phyloP scores from a whole-genome alignment of 129 eudicot genomes.

The Arctium minus region DNA sequence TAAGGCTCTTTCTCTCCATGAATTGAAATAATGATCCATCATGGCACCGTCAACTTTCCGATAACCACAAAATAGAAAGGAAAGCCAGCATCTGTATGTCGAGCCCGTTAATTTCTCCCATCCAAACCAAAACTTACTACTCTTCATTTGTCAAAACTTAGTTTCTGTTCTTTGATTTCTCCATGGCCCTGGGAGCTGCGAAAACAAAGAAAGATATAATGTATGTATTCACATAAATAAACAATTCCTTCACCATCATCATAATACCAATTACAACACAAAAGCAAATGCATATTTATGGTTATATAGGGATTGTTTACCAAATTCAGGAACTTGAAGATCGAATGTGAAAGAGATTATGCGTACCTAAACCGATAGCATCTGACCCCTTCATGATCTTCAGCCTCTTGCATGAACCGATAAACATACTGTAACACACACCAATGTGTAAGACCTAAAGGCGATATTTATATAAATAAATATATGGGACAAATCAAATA shows the following conservation, averaged over 20 bases:
- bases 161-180: slow-evolving; percentile 59
- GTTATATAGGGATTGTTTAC: background rate
- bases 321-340: background rate
- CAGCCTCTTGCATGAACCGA: slow-evolving; percentile 75
- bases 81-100: background rate
- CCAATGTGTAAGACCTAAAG: background rate
- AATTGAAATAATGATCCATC: background rate
- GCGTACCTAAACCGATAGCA: slow-evolving; percentile 86
- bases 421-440: slow-evolving; percentile 70
- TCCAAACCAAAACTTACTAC: background rate
- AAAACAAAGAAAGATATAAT: slow-evolving; percentile 1
- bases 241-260: background rate
- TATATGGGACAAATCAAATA: background rate
- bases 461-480: background rate
- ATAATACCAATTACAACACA: background rate
- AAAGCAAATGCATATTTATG: no score
- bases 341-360: background rate
- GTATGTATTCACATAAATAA: background rate
- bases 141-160: slow-evolving; percentile 17
- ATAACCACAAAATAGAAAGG: slow-evolving; percentile 15
- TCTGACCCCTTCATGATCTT: slow-evolving; percentile 93
- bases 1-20: slow-evolving; percentile 7
- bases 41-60: slow-evolving; percentile 3
- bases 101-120: background rate
- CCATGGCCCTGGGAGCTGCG: slow-evolving; percentile 80